Base-by-base conservation (phyloP, 352 stramenopile genomes). In the Phytopythium delawarense region DNA sequence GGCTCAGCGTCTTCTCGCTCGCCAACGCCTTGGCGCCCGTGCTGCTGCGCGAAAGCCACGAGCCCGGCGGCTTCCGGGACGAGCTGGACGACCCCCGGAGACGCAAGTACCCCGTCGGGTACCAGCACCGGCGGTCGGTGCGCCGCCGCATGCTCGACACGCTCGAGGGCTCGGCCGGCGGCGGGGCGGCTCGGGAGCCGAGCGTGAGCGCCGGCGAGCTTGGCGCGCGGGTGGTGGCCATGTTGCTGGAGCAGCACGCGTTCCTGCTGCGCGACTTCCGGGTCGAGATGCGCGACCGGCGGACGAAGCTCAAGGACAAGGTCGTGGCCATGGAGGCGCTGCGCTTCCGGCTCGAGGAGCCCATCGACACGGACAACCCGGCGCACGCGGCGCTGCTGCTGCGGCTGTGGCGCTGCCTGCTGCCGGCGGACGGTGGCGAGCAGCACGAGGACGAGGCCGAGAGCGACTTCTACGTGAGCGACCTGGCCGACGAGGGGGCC, bases 81-180 rank as follows among this genome's bases (percentile, higher is more conserved):
- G 78, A 89, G 60, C 88, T 90, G 56, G 85, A 92, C 25, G 81
- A 94, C 57, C 61, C 84, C 5, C 72, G 51, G 15, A 78, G 71
- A 49, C 78, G 84, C 44, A 91, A 89, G 64, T 92, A 92, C 62
- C 83, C 85, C 1, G 74, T 92, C 6, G 85, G 81, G 2, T 88
- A 79, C 61, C 79, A 92, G 40, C 74, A 78, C 57, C 57, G 71
- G 18, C 72, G 59, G 16, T 76, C 77, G 1, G 74, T 87, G 42
- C 83, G 80, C 13, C 79, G 71, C 16, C 83, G 80, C 4, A 61
- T 90, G 59, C 68, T 88, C 44, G 66, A 86, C 23, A 71, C 83
- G 58, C 67, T 83, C 2, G 52, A 77, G 88, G 23, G 64, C 67
- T 39, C 75, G 25, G 25, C 25, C 25, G 25, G 25, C 25, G 25